Base-by-base conservation (phyloP, 495 filamentous ascomycete genomes). In the Penicillium ochrochloron region DNA sequence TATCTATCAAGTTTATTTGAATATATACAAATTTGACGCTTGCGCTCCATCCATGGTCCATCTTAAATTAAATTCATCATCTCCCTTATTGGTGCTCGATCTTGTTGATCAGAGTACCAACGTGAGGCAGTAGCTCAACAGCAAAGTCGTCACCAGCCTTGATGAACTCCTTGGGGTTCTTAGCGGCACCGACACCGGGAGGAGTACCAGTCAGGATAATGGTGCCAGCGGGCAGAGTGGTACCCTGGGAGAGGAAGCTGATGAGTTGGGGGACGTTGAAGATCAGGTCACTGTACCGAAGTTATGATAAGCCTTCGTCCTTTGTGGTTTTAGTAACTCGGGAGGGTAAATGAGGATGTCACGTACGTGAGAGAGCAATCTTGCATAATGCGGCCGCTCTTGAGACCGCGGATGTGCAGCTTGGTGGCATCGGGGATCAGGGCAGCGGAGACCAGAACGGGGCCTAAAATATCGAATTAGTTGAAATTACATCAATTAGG, bases 201-300 rank as follows among this genome's bases (percentile, higher is more conserved):
- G 85, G 86, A 68, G 92, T 96, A 59, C 92, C 92, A n/a, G 92
- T 94, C 63, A 93, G 88, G 58, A 96, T 92, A 50, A 94, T 66
- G 65, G 93, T 92, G 10, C 92, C 92, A 1, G 90, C 89, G n/a
- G 90, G 73, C 39, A 94, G 73, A 8, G 92, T 94, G 29, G 90
- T 92, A 35, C 91, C 91, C 73, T 89, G 90, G 59, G 85, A 88
- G 29, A 96, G 76, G 71, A 93, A 92, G 23, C 85, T 80, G 71
- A 95, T 86, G 10, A 89, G 90, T 73, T 91, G 81, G 31, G 83
- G 86, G 11, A 94, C 88, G 61, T 81, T 83, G 76, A 94, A 96
- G 61, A 94, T 90, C 84, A 93, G 86, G 72, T 94, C 92, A 35
- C 80, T 82, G 19, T 51, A 17, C 5, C 11, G n/a, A 59, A 31